Evolutionary conservation across 164 flowering plant species (phyloP).

Genomic region (Aristolochia fimbriata): DNA sequence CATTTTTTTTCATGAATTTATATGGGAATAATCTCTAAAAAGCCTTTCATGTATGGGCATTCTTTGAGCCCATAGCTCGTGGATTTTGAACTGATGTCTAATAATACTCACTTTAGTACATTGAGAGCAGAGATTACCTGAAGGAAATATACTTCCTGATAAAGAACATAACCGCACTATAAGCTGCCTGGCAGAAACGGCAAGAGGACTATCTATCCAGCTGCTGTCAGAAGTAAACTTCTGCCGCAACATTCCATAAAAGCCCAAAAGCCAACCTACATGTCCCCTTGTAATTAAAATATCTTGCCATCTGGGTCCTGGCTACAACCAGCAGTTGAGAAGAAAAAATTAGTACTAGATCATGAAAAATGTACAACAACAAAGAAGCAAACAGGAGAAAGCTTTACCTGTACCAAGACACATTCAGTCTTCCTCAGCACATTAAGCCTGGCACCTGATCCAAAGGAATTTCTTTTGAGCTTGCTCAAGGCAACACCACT

Average conservation of each 20-base stretch:
- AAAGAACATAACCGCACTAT: constrained; percentile 79
- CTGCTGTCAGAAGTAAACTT: constrained; percentile 50
- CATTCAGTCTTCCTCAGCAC: constrained; percentile 44
- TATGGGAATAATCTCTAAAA: too few species aligned
- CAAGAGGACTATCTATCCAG: constrained; percentile 93
- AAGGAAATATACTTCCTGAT: constrained; percentile 72
- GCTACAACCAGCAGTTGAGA: constrained; percentile 38
- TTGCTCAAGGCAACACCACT: constrained; percentile 10
- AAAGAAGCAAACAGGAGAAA: not conserved
- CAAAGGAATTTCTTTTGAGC: constrained; percentile 25
- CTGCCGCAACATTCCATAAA: constrained; percentile 67
- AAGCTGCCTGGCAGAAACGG: constrained; percentile 84
- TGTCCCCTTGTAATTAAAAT: constrained; percentile 72
- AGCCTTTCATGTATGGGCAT: too few species aligned
- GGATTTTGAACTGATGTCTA: too few species aligned
- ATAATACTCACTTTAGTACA: constrained; percentile 1
- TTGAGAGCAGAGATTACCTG: constrained; percentile 37
- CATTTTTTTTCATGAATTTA: too few species aligned
- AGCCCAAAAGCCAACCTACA: constrained; percentile 64
- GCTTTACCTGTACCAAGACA: constrained; percentile 65
- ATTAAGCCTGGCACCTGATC: constrained; percentile 25
- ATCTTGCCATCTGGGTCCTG: constrained; percentile 78
- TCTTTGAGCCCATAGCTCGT: too few species aligned
- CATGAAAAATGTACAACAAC: not conserved
- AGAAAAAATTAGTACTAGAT: constrained; percentile 3